Conservation (phyloP, 768 basidiomycete genomes). For the Rhodotorula graminis region DNA sequence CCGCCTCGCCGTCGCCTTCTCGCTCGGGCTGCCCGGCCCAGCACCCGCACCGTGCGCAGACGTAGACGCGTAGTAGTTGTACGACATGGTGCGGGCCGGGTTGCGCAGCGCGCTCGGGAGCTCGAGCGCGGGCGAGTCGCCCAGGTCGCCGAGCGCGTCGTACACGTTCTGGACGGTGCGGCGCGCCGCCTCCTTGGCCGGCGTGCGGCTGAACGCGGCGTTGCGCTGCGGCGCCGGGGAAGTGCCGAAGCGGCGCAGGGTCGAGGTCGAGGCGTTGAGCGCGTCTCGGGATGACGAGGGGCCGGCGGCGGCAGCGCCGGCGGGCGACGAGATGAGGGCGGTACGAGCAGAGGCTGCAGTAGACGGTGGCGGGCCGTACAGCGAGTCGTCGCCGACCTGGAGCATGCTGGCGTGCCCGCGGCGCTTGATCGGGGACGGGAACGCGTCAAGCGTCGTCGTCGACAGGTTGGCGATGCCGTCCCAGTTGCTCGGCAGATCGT, state of each 20-base stretch:
- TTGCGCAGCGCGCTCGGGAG: slow-evolving; percentile 49
- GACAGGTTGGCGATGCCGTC: slow-evolving; percentile 69
- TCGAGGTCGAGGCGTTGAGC: slow-evolving; percentile 49
- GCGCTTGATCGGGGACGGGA: slow-evolving; percentile 53
- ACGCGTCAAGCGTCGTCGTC: slow-evolving; percentile 49
- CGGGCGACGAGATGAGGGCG: not conserved
- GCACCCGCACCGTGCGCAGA: slow-evolving; percentile 42
- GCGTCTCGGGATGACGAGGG: not conserved
- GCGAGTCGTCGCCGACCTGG: slow-evolving; percentile 43
- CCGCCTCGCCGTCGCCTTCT: not conserved
- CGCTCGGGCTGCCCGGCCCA: not conserved
- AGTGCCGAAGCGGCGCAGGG: slow-evolving; percentile 43
- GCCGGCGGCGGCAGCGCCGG: not conserved
- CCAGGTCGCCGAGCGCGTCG: slow-evolving; percentile 47
- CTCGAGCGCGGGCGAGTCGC: slow-evolving; percentile 33
- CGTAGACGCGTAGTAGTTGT: not conserved
- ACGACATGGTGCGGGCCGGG: slow-evolving; percentile 51
- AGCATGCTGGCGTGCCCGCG: slow-evolving; percentile 38
- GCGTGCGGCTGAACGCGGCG: slow-evolving; percentile 61
- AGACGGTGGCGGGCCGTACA: slow-evolving; percentile 55
- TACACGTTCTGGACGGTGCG: slow-evolving; percentile 65
- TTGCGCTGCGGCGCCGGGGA: slow-evolving; percentile 45
- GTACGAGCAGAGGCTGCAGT: slow-evolving; percentile 2
- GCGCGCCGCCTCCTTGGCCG: slow-evolving; percentile 65
- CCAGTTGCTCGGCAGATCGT: slow-evolving; percentile 58